Evolutionary conservation across 176 grass and related monocot species (phyloP), one percentile per base, ranked within the genome.

Genomic region (Thinopyrum elongatum): DNA sequence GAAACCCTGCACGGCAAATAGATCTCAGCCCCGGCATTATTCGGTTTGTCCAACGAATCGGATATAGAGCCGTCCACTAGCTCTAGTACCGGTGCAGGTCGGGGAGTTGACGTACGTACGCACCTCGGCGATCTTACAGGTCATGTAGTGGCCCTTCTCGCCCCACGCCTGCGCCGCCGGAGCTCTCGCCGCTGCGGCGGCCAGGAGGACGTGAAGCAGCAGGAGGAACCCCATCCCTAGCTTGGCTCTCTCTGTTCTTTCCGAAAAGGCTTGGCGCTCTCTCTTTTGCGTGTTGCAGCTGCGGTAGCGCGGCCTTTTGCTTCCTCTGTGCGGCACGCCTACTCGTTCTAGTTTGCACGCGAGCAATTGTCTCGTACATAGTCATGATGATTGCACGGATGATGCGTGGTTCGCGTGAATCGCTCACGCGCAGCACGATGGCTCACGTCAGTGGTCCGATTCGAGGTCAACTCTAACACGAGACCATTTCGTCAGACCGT

Each of bases 111-210:
- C 38, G 38, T 39, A 2, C 38, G 38, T 39, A 44, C 15, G 77
- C 80, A 95, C 93, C 80, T 95, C 88, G 39, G 88, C 88, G 76
- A 95, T 86, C 81, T 92, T 95, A 86, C 93, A 95, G 23, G 84
- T 58, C 90, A 95, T 95, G 88, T 90, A 92, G 82, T 92, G 93
- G 0, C 90, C 93, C 35, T 88, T 74, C 82, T 88, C 90, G 76
- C 90, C 93, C 93, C 93, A 95, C 8, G 80, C 88, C 4, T 86
- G 46, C 0, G 88, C 47, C 1, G 49, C 53, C 4, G 88, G 93
- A 62, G 93, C 85, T 3, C 29, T 30, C 63, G 86, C 65, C 47
- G 30, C 72, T 1, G n/a, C 39, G n/a, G 29, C 12, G 51, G 76
- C 60, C 39, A 95, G 30, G 16, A 90, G 8, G 28, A 84, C 22